Percentiles rank a stretch among this genome's conserved stretches.
These are phyloP conservation scores for Kodamaea sagamina DNA, from an alignment of 805 yeast genomes.

Conservation along the genomic window DNA sequence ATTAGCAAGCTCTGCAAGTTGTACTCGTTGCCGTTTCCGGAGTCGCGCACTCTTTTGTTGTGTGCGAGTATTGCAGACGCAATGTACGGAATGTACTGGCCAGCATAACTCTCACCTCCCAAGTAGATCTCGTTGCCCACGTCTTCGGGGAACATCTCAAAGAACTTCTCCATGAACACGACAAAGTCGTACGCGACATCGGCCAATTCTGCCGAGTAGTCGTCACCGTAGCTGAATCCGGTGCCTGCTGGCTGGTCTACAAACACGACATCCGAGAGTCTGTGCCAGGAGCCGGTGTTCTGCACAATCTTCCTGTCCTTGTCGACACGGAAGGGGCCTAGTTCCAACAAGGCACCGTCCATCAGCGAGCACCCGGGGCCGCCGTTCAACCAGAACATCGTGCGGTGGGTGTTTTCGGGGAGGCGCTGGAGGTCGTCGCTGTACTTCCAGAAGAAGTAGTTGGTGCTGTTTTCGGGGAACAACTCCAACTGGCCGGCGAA, in stretches of 20 bases:
- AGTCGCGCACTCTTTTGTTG: constrained; percentile 29
- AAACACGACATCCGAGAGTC: constrained; percentile 73
- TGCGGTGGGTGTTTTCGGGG: constrained; percentile 40
- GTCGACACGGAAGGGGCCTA: constrained; percentile 80
- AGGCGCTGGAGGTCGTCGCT: constrained; percentile 28
- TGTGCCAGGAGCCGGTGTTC: constrained; percentile 83
- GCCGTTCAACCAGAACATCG: constrained; percentile 90
- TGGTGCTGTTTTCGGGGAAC: constrained; percentile 52
- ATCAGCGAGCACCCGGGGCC: constrained; percentile 98
- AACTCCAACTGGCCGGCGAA: constrained; percentile 68
- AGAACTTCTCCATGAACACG: constrained; percentile 65
- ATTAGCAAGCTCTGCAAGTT: constrained; percentile 65
- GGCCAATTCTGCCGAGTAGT: constrained; percentile 54
- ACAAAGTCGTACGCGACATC: constrained; percentile 65
- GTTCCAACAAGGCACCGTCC: constrained; percentile 95
- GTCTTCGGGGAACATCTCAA: constrained; percentile 73
- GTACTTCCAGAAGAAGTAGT: constrained; percentile 79
- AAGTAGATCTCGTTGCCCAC: constrained; percentile 61
- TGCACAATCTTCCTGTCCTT: constrained; percentile 42
- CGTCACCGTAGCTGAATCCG: constrained; percentile 73
- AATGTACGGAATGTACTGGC: constrained; percentile 91
- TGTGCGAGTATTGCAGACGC: constrained; percentile 60
- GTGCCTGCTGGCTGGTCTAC: constrained; percentile 96
- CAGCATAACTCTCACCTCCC: constrained; percentile 97
- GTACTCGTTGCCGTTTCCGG: not conserved